These are phyloP conservation scores for Ceratocystis huliohia DNA, from an alignment of 2,329 filamentous ascomycete species.

Conservation along the genomic window DNA sequence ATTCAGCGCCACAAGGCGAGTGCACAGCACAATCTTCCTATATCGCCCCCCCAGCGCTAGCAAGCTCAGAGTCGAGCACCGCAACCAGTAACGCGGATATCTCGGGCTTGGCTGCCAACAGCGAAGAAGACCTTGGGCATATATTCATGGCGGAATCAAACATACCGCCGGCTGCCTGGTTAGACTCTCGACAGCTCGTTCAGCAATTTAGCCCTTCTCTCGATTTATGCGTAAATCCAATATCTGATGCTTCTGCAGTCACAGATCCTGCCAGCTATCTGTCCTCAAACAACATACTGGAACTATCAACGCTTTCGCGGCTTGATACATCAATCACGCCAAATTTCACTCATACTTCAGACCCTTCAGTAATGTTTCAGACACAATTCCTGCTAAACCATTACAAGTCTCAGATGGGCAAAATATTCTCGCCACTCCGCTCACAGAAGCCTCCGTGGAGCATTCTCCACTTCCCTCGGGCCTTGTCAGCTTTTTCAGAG, in stretches of 20 bases:
- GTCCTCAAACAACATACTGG: not conserved
- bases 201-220: not conserved
- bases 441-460: slow-evolving; percentile 33
- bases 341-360: not conserved
- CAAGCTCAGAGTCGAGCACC: not conserved
- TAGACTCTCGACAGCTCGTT: not conserved
- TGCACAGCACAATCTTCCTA: not conserved
- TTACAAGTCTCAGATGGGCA: slow-evolving; percentile 29
- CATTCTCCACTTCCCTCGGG: slow-evolving; percentile 30
- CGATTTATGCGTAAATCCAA: not conserved
- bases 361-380: not conserved
- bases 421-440: slow-evolving; percentile 29
- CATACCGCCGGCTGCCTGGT: not conserved
- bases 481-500: slow-evolving; percentile 29
- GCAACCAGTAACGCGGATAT: not conserved
- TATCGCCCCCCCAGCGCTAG: not conserved
- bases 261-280: not conserved
- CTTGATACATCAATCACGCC: not conserved
- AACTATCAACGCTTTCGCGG: not conserved
- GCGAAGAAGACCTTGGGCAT: not conserved
- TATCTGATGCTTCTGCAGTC: not conserved
- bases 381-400: slow-evolving; percentile 29
- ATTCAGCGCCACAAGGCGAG: not conserved
- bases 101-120: not conserved
- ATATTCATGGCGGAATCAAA: not conserved